Conservation (phyloP, 139 green algal genomes). For the Astrephomene gubernaculifera region DNA sequence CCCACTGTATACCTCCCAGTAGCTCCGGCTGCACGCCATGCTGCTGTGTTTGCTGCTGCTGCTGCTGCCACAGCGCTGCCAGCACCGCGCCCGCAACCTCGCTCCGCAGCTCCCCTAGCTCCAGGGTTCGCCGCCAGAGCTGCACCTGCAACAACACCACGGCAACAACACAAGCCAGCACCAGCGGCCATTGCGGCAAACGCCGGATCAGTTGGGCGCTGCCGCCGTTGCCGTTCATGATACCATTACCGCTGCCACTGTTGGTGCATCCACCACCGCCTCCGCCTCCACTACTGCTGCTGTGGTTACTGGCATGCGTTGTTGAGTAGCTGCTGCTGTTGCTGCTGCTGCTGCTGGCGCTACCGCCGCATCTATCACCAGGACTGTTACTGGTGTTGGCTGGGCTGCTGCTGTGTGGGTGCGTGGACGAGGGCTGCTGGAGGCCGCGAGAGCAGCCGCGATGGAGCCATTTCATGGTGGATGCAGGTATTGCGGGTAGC, state of each 20-base stretch:
- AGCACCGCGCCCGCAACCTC: constrained; percentile 16
- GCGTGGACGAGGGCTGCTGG: neutral
- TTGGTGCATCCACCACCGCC: neutral
- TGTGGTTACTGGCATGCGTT: neutral
- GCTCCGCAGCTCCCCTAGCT: constrained; percentile 12
- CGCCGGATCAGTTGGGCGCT: neutral
- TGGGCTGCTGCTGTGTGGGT: neutral
- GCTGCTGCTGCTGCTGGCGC: neutral
- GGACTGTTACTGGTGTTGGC: neutral
- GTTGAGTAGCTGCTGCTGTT: neutral
- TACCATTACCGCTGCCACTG: neutral
- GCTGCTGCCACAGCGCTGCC: neutral
- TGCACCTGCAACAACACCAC: neutral
- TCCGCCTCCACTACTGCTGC: too few relatives aligned
- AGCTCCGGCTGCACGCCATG: neutral
- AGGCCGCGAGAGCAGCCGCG: too few relatives aligned
- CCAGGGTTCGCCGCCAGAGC: constrained; percentile 2
- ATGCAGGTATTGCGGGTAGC: too few relatives aligned
- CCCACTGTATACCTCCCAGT: too few relatives aligned
- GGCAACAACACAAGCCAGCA: neutral
- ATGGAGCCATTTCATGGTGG: too few relatives aligned
- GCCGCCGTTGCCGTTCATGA: neutral
- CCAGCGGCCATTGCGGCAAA: constrained; percentile 5
- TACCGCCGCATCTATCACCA: too few relatives aligned
- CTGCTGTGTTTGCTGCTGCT: neutral